Evolutionary conservation across 2,329 filamentous ascomycete species (phyloP), one percentile per base, ranked within the genome.

Genomic region (Incumbomyces delicatus): DNA sequence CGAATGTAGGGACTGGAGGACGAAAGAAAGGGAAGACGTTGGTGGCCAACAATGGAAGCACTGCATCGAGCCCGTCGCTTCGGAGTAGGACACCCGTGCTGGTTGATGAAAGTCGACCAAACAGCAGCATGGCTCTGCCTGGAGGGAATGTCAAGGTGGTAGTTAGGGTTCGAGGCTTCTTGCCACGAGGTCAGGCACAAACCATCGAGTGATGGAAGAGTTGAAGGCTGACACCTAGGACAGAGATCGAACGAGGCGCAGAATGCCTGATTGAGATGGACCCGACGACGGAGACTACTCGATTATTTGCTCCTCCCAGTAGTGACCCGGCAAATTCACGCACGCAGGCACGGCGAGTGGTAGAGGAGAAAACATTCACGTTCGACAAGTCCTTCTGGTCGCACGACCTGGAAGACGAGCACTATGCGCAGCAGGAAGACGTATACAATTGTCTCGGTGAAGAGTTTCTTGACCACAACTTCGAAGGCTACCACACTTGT

Each of bases 321-420:
- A 60, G 62, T 42, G 65, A 70, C 50, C 57, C 67, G 0, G 59
- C 60, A 10, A 69, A 71, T 55, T 64, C 71, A 33, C 74, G 76
- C 52, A 71, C 76, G 2, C 83, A 81, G 64, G 77, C 78, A 33
- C 80, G 87, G 52, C 90, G 84, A 63, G 72, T 84, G 6, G 71
- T 85, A 46, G 88, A 95, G 61, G 87, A 95, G 61, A 95, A 94
- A 68, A 77, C 75, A 0, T 98, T 98, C 61, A 89, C 86, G 2
- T 98, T 98, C 63, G 92, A 98, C 71, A 94, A 88, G 63, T 96
- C 89, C 0, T 98, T 96, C 69, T 98, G 92, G 89, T 96, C 90
- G 50, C 88, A 95, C 66, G 72, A 90, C 63, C 75, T 76, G 47
- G 65, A 72, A 20, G 88, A 95, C 61, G 71, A 79, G 29, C 87